Evolutionary conservation across 805 yeast species (phyloP).

Genomic region (Cyberlindnera sargentensis): DNA sequence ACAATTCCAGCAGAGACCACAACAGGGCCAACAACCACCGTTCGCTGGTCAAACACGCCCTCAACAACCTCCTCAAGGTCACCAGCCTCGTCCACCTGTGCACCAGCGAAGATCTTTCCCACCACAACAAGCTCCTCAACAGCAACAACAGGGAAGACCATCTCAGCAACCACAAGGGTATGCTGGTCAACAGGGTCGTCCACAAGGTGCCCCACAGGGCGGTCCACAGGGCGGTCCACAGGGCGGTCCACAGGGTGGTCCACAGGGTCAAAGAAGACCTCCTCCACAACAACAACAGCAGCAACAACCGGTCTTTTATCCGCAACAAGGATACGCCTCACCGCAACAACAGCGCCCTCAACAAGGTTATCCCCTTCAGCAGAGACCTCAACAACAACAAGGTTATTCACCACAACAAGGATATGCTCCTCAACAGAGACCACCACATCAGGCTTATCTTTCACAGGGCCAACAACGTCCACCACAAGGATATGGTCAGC

Average conservation of each 20-base stretch:
- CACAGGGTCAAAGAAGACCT: constrained; percentile 10
- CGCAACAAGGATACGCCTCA: constrained; percentile 1
- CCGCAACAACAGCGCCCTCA: constrained; percentile 3
- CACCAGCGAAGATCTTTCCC: constrained; percentile 6
- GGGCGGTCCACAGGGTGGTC: constrained; percentile 5
- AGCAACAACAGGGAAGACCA: constrained; percentile 4
- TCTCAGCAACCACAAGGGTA: constrained; percentile 3
- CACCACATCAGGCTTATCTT: constrained; percentile 5
- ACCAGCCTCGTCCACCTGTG: constrained; percentile 2
- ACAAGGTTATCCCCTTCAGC: constrained; percentile 6
- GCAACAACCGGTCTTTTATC: constrained; percentile 2
- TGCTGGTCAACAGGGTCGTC: constrained; percentile 1
- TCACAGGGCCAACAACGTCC: constrained; percentile 3
- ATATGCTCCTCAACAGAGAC: constrained; percentile 2
- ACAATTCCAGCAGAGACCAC: not conserved
- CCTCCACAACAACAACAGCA: constrained; percentile 1
- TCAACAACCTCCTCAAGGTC: constrained; percentile 1
- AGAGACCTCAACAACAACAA: constrained; percentile 4
- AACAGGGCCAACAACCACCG: not conserved
- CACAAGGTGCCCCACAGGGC: constrained; percentile 1
- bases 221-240: constrained; percentile 3
- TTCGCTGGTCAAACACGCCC: not conserved
- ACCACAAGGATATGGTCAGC: constrained; percentile 5
- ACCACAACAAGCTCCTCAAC: constrained; percentile 2
- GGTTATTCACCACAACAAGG: constrained; percentile 7